Base-by-base conservation (phyloP, 495 filamentous ascomycete species). In the Penicillium maclennaniae region DNA sequence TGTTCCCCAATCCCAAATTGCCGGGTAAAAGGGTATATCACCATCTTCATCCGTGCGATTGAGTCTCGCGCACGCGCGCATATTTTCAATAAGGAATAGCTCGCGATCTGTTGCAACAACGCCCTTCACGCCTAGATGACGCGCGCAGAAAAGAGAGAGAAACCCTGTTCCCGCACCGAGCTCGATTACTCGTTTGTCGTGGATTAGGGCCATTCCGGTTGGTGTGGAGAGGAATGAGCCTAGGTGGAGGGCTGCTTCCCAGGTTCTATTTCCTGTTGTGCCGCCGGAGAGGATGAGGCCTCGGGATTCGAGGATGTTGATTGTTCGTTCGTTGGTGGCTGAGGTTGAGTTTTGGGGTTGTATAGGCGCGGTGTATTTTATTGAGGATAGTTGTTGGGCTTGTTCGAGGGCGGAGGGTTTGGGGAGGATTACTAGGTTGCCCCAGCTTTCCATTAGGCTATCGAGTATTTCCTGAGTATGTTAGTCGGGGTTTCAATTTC, bases 211-310 rank as follows among this genome's bases (percentile, higher is more conserved):
- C 42, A 56, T 59, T 12, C 77, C 82, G 1, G 59, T 43, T 0
- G 63, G 45, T 0, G 74, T 69, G 10, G 80, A 72, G 28, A 93
- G 83, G 56, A 85, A 95, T 19, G 88, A 79, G 0, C 85, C 89
- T 0, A 97, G 77, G 63, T 91, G 87, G n/a, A 97, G 70, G 0
- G 90, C 84, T 4, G 92, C 92, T 71, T 96, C 92, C 92, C 92
- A 97, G 6, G 92, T 97, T 10, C 92, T 83, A 25, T 90, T 75
- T 0, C 92, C 92, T 0, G 92, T 97, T 3, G 88, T 95, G 4
- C 88, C 89, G 6, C 77, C 71, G 0, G 83, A 82, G 8, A 88
- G 84, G 39, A 97, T 82, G 1, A 96, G 66, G 25, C 79, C 78
- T 4, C 86, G 83, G 10, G 87, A 84, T 71, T 97, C 92, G 14